phyloP scores from a whole-genome alignment of 257 asterid species.

The Penstemon newberryi region DNA sequence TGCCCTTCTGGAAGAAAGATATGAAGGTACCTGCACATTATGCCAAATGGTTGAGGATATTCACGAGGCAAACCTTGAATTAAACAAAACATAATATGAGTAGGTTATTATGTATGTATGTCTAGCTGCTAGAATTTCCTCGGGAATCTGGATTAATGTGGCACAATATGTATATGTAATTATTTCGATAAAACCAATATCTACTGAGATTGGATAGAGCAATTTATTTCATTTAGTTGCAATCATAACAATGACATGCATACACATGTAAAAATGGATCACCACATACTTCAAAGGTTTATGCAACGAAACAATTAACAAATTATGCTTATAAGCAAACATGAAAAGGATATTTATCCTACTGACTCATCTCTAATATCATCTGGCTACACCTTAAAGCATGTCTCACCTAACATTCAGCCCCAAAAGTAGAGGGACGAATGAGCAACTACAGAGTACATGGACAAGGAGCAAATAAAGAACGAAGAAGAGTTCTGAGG shows the following conservation, averaged over 20 bases:
- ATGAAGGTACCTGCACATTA: conserved; percentile 72
- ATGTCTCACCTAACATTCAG: not conserved
- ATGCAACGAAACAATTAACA: not conserved
- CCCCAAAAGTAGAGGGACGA: not conserved
- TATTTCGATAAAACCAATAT: not conserved
- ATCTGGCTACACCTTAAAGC: not conserved
- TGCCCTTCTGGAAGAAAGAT: conserved; percentile 75
- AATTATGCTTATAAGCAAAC: not conserved
- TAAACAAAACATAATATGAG: not conserved
- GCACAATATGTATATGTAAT: not conserved
- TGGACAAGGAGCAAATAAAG: no score
- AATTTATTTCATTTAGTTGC: not conserved
- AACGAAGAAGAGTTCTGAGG: no score
- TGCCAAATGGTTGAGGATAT: conserved; percentile 26
- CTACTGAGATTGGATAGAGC: not conserved
- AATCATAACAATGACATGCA: not conserved
- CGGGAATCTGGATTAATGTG: not conserved
- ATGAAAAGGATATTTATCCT: no score
- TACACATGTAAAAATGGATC: not conserved
- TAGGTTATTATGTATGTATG: not conserved
- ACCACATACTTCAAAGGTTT: not conserved
- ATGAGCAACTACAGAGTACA: not conserved
- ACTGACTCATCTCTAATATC: not conserved
- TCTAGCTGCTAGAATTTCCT: not conserved
- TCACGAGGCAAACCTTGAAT: not conserved